Evolutionary conservation across 179 eudicot genomes (phyloP).

Genomic region (Vitellaria paradoxa): DNA sequence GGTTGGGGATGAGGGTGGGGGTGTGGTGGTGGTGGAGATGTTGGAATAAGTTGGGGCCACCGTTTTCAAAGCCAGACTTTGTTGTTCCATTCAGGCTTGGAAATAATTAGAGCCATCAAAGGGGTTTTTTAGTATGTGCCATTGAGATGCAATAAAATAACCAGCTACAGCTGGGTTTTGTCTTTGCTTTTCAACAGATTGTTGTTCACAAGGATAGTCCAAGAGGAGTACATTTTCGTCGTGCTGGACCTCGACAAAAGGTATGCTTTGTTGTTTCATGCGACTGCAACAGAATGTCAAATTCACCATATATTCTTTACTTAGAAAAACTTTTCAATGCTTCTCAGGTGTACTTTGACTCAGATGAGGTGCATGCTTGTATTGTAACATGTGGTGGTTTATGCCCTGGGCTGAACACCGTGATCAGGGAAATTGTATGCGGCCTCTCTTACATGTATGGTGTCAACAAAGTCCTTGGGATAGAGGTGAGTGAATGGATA

Average conservation of each 20-base stretch:
- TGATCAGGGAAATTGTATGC: slow-evolving; percentile 89
- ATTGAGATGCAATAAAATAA: not conserved
- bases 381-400: slow-evolving; percentile 96
- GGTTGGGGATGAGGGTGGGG: not conserved
- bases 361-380: slow-evolving; percentile 85
- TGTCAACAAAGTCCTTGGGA: slow-evolving; percentile 63
- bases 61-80: not conserved
- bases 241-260: slow-evolving; percentile 95
- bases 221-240: slow-evolving; percentile 89
- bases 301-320: not conserved
- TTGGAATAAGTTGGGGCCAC: not conserved
- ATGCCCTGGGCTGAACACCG: slow-evolving; percentile 96
- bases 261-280: slow-evolving; percentile 29
- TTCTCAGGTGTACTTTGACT: slow-evolving; percentile 60
- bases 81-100: not conserved
- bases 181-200: slow-evolving; percentile 36
- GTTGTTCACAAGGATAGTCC: slow-evolving; percentile 80
- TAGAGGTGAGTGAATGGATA: slow-evolving; percentile 58
- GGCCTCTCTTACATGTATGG: slow-evolving; percentile 86
- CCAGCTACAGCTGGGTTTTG: slow-evolving; percentile 3
- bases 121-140: not conserved
- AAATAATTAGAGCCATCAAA: not conserved
- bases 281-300: not conserved
- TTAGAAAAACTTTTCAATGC: slow-evolving; percentile 5
- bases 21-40: not conserved